Conservation (phyloP, 2,329 filamentous ascomycete species). For the Tolypocladium tropicale region DNA sequence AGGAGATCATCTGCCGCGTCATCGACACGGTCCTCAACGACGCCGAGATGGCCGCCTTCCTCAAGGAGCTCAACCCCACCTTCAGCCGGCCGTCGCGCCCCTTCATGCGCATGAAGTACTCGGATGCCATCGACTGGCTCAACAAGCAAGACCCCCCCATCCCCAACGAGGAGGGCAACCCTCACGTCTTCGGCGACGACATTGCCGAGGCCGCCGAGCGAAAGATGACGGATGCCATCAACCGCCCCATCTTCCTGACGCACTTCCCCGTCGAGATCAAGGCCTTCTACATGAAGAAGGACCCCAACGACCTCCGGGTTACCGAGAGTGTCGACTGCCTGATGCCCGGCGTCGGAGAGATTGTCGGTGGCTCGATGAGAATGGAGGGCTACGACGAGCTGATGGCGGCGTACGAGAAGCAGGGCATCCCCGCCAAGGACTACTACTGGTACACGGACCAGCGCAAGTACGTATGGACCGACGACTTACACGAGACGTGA, state of each 20-base stretch:
- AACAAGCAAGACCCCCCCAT: slow-evolving; percentile 65
- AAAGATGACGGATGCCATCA: slow-evolving; percentile 93
- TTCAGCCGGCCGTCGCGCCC: slow-evolving; percentile 76
- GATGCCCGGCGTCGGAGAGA: slow-evolving; percentile 93
- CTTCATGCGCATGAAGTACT: slow-evolving; percentile 91
- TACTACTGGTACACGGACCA: slow-evolving; percentile 99
- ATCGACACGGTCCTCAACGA: slow-evolving; percentile 69
- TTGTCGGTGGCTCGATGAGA: slow-evolving; percentile 93
- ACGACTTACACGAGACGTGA: not conserved
- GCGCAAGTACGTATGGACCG: slow-evolving; percentile 48
- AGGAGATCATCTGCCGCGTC: slow-evolving; percentile 78
- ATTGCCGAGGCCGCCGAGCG: slow-evolving; percentile 97
- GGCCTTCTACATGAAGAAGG: slow-evolving; percentile 98
- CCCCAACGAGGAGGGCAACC: slow-evolving; percentile 82
- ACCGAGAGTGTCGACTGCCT: slow-evolving; percentile 83
- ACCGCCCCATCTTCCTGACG: slow-evolving; percentile 88
- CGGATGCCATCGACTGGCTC: slow-evolving; percentile 91
- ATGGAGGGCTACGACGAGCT: slow-evolving; percentile 87
- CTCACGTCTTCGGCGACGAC: slow-evolving; percentile 89
- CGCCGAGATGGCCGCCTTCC: slow-evolving; percentile 57
- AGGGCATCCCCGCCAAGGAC: slow-evolving; percentile 71
- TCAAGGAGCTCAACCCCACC: slow-evolving; percentile 83
- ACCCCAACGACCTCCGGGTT: slow-evolving; percentile 64
- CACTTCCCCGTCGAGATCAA: slow-evolving; percentile 98
- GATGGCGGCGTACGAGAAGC: slow-evolving; percentile 75